Conservation (phyloP, 208 protist genomes). For the Crithidia thermophila region DNA sequence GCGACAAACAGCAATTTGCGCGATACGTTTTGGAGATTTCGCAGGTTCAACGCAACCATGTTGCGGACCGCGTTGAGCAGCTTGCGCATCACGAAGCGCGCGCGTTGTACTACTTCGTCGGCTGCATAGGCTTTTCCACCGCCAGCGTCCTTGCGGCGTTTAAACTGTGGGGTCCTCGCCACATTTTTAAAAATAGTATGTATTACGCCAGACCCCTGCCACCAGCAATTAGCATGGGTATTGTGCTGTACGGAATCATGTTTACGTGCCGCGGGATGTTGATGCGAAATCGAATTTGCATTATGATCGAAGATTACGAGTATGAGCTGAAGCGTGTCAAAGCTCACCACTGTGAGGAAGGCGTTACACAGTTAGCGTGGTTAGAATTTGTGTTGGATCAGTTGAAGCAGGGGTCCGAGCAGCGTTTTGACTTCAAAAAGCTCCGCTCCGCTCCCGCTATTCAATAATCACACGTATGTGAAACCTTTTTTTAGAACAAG, state of each 20-base stretch:
- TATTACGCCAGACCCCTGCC: constrained; percentile 87
- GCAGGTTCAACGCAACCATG: constrained; percentile 62
- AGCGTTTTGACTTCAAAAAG: constrained; percentile 88
- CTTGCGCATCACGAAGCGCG: constrained; percentile 68
- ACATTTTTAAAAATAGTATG: constrained; percentile 92
- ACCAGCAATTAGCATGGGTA: constrained; percentile 85
- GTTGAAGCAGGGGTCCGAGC: constrained; percentile 77
- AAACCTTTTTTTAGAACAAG: constrained; percentile 27
- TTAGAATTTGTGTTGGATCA: constrained; percentile 90
- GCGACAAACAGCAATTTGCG: constrained; percentile 59
- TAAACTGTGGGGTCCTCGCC: constrained; percentile 85
- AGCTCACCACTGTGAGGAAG: constrained; percentile 88
- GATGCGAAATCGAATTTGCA: constrained; percentile 87
- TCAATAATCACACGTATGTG: constrained; percentile 17
- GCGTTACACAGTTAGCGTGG: constrained; percentile 87
- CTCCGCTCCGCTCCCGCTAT: constrained; percentile 45
- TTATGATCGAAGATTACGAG: constrained; percentile 92
- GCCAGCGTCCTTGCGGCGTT: constrained; percentile 64
- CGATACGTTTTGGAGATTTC: constrained; percentile 83
- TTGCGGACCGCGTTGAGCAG: constrained; percentile 76
- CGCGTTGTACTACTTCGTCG: constrained; percentile 86
- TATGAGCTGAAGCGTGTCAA: constrained; percentile 92
- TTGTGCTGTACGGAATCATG: constrained; percentile 81
- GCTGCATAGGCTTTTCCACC: constrained; percentile 70
- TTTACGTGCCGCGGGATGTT: constrained; percentile 89